These are phyloP conservation scores for Linderniella brevidens DNA, from an alignment of 257 asterid species.

Conservation along the genomic window DNA sequence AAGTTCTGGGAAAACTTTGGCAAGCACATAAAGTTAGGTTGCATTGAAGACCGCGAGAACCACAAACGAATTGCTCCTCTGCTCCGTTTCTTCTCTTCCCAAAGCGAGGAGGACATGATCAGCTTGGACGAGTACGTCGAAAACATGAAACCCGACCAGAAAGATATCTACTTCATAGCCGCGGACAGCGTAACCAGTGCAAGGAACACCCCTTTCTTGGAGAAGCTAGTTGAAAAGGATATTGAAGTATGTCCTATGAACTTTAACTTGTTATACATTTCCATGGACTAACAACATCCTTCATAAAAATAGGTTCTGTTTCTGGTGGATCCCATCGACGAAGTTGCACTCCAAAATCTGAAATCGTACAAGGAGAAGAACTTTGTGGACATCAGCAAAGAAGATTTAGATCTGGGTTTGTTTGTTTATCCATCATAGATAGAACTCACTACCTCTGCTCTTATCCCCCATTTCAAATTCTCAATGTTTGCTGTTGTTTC, in stretches of 20 bases:
- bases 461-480: no score
- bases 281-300: neutral
- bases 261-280: slow-evolving; percentile 2
- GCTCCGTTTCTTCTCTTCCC: slow-evolving; percentile 81
- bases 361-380: slow-evolving; percentile 78
- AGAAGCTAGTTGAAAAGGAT: slow-evolving; percentile 79
- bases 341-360: slow-evolving; percentile 80
- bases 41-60: slow-evolving; percentile 95
- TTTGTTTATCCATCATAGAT: neutral
- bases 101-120: slow-evolving; percentile 67
- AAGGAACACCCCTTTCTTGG: slow-evolving; percentile 85
- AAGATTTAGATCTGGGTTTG: slow-evolving; percentile 92
- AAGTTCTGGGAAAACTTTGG: slow-evolving; percentile 89
- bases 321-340: slow-evolving; percentile 91
- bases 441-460: no score
- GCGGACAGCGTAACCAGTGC: slow-evolving; percentile 92
- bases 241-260: slow-evolving; percentile 38
- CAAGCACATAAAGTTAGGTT: slow-evolving; percentile 74
- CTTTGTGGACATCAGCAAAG: slow-evolving; percentile 88
- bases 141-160: slow-evolving; percentile 89
- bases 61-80: slow-evolving; percentile 95
- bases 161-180: slow-evolving; percentile 74
- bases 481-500: no score
- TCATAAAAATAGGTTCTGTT: slow-evolving; percentile 36
- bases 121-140: slow-evolving; percentile 91